Base-by-base conservation (phyloP, 1,284 basidiomycete species). In the Fomes fomentarius region DNA sequence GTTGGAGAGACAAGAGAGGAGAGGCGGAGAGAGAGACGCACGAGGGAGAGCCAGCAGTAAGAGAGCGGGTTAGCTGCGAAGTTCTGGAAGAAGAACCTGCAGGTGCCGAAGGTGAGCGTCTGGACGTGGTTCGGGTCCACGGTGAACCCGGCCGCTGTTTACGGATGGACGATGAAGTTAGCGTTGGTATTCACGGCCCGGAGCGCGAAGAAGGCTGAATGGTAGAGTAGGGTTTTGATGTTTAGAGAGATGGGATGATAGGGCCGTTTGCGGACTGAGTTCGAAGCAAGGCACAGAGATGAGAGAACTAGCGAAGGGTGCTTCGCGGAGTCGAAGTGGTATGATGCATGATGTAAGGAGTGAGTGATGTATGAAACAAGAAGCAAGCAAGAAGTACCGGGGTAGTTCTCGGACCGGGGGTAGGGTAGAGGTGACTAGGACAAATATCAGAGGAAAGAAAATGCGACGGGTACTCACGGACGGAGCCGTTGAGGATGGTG, bases 91-190 rank as follows among this genome's bases (percentile, higher is more conserved):
- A 64, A 67, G 55, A 66, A 59, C 31, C 63, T 63, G 52, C 68
- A 69, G 7, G 69, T 69, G 25, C 66, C 62, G 58, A 65, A 69
- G n/a, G 64, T 54, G 48, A 69, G 61, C 41, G 62, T 61, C 50
- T 68, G 62, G 24, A 59, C 62, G 54, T 58, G 62, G 47, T 56
- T 41, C 14, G 63, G 56, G 12, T 56, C 46, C n/a, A 69, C 67
- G 35, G 50, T 48, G 64, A 69, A 71, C 3, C 63, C 65, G 25
- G 68, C 57, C 39, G 59, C 68, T 61, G 53, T n/a, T 11, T 11
- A 17, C 15, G 19, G 35, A 17, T 14, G 15, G n/a, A 7, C 35
- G 19, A 33, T 12, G 35, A 8, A 37, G 7, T 37, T 8, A n/a
- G 15, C 35, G n/a, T 17, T 37, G 7, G 14, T 30, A 30, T 30